These are phyloP conservation scores for Aspergillus jensenii DNA, from an alignment of 2,329 filamentous ascomycete genomes.

Conservation along the genomic window DNA sequence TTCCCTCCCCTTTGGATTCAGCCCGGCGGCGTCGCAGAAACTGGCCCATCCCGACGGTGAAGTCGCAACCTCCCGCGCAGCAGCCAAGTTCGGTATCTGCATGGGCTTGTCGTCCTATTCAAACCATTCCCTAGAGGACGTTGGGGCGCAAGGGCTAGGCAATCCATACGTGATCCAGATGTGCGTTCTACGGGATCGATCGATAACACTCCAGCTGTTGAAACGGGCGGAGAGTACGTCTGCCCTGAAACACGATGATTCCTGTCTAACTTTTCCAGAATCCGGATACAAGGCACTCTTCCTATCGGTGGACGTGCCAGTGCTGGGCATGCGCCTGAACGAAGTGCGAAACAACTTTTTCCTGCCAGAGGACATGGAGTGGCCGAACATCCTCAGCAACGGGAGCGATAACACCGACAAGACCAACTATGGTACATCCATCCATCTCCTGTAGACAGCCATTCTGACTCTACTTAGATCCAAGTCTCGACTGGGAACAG, in stretches of 20 bases:
- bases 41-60: slow-evolving; percentile 55
- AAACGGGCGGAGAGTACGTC: slow-evolving; percentile 44
- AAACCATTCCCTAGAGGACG: slow-evolving; percentile 48
- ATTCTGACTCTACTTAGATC: slow-evolving; percentile 25
- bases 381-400: slow-evolving; percentile 44
- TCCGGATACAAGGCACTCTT: slow-evolving; percentile 56
- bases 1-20: slow-evolving; percentile 54
- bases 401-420: slow-evolving; percentile 22
- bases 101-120: slow-evolving; percentile 53
- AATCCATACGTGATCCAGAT: slow-evolving; percentile 57
- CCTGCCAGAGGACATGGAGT: slow-evolving; percentile 45
- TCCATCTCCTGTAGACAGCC: neutral
- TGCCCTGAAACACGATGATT: neutral
- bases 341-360: slow-evolving; percentile 55
- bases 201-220: slow-evolving; percentile 43
- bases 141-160: slow-evolving; percentile 40
- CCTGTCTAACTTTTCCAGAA: slow-evolving; percentile 19
- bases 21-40: slow-evolving; percentile 54
- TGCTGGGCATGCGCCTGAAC: slow-evolving; percentile 54
- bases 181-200: slow-evolving; percentile 52
- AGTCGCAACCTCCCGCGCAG: slow-evolving; percentile 49
- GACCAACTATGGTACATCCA: slow-evolving; percentile 28
- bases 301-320: slow-evolving; percentile 56
- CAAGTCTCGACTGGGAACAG: slow-evolving; percentile 49
- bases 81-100: slow-evolving; percentile 41